phyloP scores from a whole-genome alignment of 768 basidiomycete species.

The Polyporus arcularius region DNA sequence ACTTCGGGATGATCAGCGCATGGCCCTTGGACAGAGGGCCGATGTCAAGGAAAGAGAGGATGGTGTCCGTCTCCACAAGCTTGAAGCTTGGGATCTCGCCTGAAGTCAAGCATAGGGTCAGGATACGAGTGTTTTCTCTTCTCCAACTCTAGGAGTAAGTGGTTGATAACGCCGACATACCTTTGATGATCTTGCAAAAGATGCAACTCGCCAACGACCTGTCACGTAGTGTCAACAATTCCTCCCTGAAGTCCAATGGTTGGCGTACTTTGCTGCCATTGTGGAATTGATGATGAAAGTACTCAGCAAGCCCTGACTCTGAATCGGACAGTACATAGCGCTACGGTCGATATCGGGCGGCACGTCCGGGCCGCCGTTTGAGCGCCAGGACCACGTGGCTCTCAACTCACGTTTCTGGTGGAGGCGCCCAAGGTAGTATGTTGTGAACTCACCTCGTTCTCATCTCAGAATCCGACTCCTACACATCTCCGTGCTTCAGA shows the following conservation, averaged over 20 bases:
- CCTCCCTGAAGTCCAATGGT: too few species aligned
- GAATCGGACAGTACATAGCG: too few species aligned
- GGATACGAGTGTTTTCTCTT: too few species aligned
- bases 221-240: neutral
- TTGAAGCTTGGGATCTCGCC: conserved; percentile 91
- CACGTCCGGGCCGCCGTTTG: neutral
- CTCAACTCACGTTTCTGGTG: neutral
- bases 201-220: conserved; percentile 62
- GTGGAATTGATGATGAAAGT: neutral
- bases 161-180: conserved; percentile 36
- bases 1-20: conserved; percentile 91
- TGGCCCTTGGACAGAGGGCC: conserved; percentile 90
- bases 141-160: neutral
- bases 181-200: conserved; percentile 96
- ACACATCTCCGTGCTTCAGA: neutral
- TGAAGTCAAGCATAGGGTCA: conserved; percentile 29
- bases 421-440: neutral
- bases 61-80: conserved; percentile 71
- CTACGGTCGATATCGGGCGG: too few species aligned
- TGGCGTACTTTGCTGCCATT: conserved; percentile 1
- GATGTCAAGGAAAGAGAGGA: conserved; percentile 92
- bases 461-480: neutral
- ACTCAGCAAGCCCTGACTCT: too few species aligned
- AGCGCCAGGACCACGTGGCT: neutral
- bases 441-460: neutral